These are phyloP conservation scores for Incumbomyces lentus DNA, from an alignment of 2,329 filamentous ascomycete species.

Conservation along the genomic window DNA sequence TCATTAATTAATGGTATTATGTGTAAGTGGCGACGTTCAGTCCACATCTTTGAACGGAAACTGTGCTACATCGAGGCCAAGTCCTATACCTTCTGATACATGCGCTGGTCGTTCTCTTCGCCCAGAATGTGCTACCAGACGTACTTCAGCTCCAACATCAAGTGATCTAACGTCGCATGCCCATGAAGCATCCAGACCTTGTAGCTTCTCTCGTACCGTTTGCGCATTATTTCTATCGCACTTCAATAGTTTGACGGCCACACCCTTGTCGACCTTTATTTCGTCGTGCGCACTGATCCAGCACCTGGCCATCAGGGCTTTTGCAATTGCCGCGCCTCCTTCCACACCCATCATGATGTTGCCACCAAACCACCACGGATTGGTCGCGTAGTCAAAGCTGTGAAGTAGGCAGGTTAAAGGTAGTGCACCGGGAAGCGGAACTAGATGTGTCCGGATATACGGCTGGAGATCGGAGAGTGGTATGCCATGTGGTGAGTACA, in stretches of 20 bases:
- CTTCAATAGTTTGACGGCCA: constrained; percentile 35
- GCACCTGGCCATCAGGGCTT: constrained; percentile 37
- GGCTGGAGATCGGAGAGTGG: constrained; percentile 35
- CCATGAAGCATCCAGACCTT: constrained; percentile 21
- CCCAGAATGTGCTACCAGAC: neutral
- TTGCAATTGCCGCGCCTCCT: constrained; percentile 40
- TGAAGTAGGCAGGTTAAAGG: constrained; percentile 44
- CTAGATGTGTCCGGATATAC: constrained; percentile 39
- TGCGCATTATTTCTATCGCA: constrained; percentile 27
- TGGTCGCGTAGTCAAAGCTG: constrained; percentile 41
- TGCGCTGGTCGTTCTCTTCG: neutral
- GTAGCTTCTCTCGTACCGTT: constrained; percentile 28
- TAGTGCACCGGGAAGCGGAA: constrained; percentile 32
- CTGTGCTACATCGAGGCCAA: neutral
- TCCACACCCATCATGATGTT: constrained; percentile 40
- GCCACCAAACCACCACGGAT: constrained; percentile 45
- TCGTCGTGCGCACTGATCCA: constrained; percentile 48
- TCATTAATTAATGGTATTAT: neutral
- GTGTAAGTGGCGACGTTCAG: neutral
- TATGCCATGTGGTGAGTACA: constrained; percentile 46
- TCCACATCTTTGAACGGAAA: neutral
- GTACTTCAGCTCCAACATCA: constrained; percentile 15
- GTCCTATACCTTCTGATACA: neutral
- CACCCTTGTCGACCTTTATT: constrained; percentile 39
- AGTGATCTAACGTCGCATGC: constrained; percentile 18